A percentile compares a stretch with the other conserved stretches of the same genome.
Evolutionary conservation across 345 rosid genomes (phyloP).

Genomic region (Sonneratia alba): DNA sequence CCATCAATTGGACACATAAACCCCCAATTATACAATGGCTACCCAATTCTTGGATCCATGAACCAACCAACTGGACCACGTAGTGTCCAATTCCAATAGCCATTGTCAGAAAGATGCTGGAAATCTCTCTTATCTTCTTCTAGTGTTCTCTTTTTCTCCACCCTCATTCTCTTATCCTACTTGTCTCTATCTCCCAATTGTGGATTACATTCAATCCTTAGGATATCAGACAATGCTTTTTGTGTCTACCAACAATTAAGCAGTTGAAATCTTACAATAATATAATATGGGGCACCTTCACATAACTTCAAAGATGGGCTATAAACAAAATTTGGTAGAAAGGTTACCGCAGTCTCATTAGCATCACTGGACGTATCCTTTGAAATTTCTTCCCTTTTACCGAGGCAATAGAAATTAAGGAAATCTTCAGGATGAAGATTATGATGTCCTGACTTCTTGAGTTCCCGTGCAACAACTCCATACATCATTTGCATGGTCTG

Average conservation of each 20-base stretch:
- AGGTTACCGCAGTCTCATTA: constrained; percentile 27
- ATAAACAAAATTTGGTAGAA: neutral
- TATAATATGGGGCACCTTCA: neutral
- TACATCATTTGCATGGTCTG: constrained; percentile 97
- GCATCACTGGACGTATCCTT: constrained; percentile 10
- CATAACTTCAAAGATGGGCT: neutral
- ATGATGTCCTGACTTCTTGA: constrained; percentile 32
- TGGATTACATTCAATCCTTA: neutral
- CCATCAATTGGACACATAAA: neutral
- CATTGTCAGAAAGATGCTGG: no score
- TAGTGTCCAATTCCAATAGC: no score
- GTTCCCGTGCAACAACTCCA: constrained; percentile 39
- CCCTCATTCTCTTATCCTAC: neutral
- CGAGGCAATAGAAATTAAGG: constrained; percentile 93
- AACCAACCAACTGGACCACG: no score
- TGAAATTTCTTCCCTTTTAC: constrained; percentile 51
- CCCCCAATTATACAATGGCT: neutral
- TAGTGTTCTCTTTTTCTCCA: neutral
- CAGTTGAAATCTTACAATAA: no score
- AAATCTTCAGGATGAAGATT: constrained; percentile 69
- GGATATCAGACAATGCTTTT: neutral
- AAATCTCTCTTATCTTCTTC: neutral
- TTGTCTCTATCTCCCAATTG: neutral
- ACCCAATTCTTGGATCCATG: no score
- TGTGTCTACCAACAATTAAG: neutral